Evolutionary conservation across 1,284 basidiomycete species (phyloP), one percentile per base, ranked within the genome.

Genomic region (Coniferiporia sulphurascens): DNA sequence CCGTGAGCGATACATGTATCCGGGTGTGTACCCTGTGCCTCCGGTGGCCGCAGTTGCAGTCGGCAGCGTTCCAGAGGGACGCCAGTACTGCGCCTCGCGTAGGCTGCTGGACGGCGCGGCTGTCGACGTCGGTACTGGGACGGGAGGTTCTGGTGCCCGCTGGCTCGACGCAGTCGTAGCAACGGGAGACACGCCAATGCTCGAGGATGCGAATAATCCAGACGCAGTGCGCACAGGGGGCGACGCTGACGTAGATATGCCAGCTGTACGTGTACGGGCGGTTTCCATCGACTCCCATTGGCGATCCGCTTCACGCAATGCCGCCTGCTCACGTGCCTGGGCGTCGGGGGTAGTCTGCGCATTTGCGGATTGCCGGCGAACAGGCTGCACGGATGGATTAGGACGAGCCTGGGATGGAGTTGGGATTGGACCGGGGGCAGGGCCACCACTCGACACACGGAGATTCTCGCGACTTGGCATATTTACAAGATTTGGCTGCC

Each of bases 401-500:
- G 27, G 27, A 27, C 27, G 27, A 3, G 5, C 5, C 27, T 27
- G 27, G 27, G 27, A 27, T 27, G 27, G 27, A 5, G 27, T 27
- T 27, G 48, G 48, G 10, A n/a, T 15, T 4, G 55, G n/a, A 43
- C 41, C 55, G 34, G 19, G 12, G 50, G 3, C 8, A 48, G 19
- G 12, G 50, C 8, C 8, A 48, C 52, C 13, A 46, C 27, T 27
- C 27, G 27, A 53, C 36, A 35, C 21, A 12, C 48, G 58, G 32
- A 21, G 52, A 35, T 44, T 21, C 2, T 45, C 17, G 13, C 36
- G 32, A n/a, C 38, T 17, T 21, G 34, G 52, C 7, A 58, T 58
- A 44, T 58, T 58, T 38, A 51, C 56, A 9, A n/a, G 41, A 43
- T 49, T 58, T 15, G 56, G 56, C 34, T 58, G 51, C 56, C 56